A percentile compares a stretch with the other conserved stretches of the same genome.
Evolutionary conservation across 2,329 filamentous ascomycete species (phyloP).

Genomic region (Diaporthe caulivora): DNA sequence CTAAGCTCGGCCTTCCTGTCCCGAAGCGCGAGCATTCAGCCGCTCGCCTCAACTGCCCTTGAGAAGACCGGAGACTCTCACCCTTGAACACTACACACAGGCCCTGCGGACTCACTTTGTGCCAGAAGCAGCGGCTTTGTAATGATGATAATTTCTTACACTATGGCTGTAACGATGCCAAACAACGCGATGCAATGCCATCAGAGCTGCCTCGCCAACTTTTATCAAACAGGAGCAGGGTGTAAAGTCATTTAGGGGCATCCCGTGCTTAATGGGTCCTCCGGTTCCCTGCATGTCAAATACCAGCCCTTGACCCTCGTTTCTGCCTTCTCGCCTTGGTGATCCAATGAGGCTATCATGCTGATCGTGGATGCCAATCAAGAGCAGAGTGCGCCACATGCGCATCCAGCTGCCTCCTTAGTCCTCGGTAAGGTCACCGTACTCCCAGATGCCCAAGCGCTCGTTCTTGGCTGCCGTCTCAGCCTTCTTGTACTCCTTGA

Average conservation of each 20-base stretch:
- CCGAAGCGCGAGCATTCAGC: slow-evolving; percentile 30
- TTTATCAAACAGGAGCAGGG: neutral
- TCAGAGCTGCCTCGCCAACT: slow-evolving; percentile 28
- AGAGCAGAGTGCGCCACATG: neutral
- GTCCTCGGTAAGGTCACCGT: slow-evolving; percentile 94
- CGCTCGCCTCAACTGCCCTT: slow-evolving; percentile 3
- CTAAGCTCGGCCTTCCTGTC: slow-evolving; percentile 21
- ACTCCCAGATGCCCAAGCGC: slow-evolving; percentile 95
- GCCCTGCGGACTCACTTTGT: neutral
- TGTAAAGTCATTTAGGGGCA: neutral
- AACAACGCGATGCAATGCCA: slow-evolving; percentile 22
- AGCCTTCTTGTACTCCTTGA: slow-evolving; percentile 78
- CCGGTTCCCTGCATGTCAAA: neutral
- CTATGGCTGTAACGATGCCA: slow-evolving; percentile 16
- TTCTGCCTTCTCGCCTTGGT: no score
- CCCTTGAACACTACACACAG: slow-evolving; percentile 4
- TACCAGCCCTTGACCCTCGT: neutral
- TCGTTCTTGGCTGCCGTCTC: slow-evolving; percentile 84
- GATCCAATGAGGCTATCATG: neutral
- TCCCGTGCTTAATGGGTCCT: neutral
- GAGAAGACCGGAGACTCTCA: slow-evolving; percentile 15
- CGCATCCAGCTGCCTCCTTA: slow-evolving; percentile 54
- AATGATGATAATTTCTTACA: slow-evolving; percentile 16
- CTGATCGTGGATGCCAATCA: neutral
- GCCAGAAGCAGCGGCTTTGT: neutral